Conservation (phyloP, 306 rosid genomes). For the Clitoria ternatea region DNA sequence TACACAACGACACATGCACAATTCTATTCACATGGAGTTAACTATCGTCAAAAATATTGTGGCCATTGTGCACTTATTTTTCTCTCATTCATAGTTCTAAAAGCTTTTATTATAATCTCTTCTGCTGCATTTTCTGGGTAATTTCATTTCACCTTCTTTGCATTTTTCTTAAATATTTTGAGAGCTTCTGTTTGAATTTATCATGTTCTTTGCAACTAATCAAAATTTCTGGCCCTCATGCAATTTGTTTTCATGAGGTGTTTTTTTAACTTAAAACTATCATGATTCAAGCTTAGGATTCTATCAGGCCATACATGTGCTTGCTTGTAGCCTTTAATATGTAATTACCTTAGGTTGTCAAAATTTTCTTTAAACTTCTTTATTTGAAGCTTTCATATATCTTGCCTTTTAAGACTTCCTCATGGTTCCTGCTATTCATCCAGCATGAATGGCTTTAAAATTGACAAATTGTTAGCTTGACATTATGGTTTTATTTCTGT, state of each 20-base stretch:
- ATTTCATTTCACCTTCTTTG: not conserved
- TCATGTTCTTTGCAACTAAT: not conserved
- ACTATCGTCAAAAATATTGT: constrained; percentile 11
- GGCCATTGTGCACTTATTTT: constrained; percentile 5
- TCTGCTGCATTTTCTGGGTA: constrained; percentile 17
- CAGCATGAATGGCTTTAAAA: not conserved
- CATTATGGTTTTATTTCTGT: not conserved
- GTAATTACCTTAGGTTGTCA: not conserved
- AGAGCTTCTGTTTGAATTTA: not conserved
- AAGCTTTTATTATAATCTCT: constrained; percentile 9
- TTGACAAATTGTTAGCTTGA: not conserved
- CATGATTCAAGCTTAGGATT: constrained; percentile 5
- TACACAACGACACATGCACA: not conserved
- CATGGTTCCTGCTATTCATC: not conserved
- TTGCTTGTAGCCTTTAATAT: not conserved
- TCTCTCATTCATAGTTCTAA: constrained; percentile 13
- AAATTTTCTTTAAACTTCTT: not conserved
- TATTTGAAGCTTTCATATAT: not conserved
- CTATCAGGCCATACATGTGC: not conserved
- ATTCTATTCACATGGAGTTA: not conserved
- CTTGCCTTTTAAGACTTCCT: not conserved
- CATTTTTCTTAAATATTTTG: not conserved
- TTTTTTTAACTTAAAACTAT: not conserved
- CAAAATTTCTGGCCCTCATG: not conserved
- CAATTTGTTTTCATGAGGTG: not conserved